phyloP scores from a whole-genome alignment of 139 green algal genomes.

The Chlamydomonas applanata region DNA sequence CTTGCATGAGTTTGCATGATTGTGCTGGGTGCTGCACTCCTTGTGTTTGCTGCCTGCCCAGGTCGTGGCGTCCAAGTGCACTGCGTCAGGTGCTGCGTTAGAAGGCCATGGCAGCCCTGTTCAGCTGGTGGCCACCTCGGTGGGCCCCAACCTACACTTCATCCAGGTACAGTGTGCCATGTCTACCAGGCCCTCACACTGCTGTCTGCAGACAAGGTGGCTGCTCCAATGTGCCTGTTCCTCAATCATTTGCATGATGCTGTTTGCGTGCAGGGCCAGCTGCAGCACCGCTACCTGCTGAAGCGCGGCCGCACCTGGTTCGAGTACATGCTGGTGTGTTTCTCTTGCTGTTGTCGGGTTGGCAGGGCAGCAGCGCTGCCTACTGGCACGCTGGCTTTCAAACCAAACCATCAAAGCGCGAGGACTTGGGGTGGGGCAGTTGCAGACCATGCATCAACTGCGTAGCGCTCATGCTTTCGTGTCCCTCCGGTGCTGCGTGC shows the following conservation, averaged over 20 bases:
- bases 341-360: neutral
- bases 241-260: no score
- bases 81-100: neutral
- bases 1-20: no score
- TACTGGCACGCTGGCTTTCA: neutral
- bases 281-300: slow-evolving; percentile 22
- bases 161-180: neutral
- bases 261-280: neutral
- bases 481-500: no score
- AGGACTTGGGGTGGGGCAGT: no score
- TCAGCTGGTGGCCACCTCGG: neutral
- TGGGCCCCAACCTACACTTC: slow-evolving; percentile 10
- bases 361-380: neutral
- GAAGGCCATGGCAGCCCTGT: neutral
- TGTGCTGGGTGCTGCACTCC: no score
- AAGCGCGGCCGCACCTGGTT: slow-evolving; percentile 29
- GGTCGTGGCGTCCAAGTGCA: neutral
- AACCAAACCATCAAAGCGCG: no score
- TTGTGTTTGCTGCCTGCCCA: no score
- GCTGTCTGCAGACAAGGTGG: no score
- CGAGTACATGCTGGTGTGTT: slow-evolving; percentile 23
- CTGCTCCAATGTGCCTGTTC: no score
- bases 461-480: no score
- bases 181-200: no score
- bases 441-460: no score